Base-by-base conservation (phyloP, 2,329 filamentous ascomycete species). In the Ceratocystis diversiconidia region DNA sequence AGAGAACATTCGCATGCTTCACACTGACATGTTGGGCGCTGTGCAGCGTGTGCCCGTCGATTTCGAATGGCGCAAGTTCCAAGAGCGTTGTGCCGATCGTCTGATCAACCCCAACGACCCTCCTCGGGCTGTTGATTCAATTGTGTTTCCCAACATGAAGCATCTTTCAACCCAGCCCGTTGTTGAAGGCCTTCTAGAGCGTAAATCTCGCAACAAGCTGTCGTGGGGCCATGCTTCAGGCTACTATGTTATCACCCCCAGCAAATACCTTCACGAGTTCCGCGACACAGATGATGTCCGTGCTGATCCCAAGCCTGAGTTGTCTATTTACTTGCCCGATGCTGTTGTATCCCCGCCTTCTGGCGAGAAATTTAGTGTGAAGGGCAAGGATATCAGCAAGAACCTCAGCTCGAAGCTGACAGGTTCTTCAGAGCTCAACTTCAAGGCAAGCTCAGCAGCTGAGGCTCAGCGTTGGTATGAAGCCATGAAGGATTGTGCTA, bases 221-320 rank as follows among this genome's bases (percentile, higher is more conserved):
- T 82, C 82, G 22, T 84, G 87, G 76, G 87, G 88, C 67, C 94
- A 89, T 75, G 86, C 85, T 69, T 84, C 88, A 0, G 85, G 83
- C 65, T 96, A 95, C 80, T 99, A 96, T 73, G 92, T 94, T 66
- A 85, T 97, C 61, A 95, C 91, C 0, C 88, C 90, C 0, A 83
- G 89, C 66, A 90, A 89, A 72, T 99, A 87, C 77, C 78, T 99
- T 67, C 94, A 99, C 77, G 92, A 96, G 75, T 99, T 95, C 81
- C 95, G 95, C 77, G 91, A 95, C 72, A 88, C 89, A 73, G 92
- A 97, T 72, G 82, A 85, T 72, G 70, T 81, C 63, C 80, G 81
- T 61, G 77, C 84, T 71, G 90, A 95, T 68, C 90, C 90, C 8
- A 80, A 82, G 66, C 92, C 94, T 0, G 92, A 99, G 74, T 79